Evolutionary conservation across 116 monocot species (phyloP).

Genomic region (Trichopus zeylanicus): DNA sequence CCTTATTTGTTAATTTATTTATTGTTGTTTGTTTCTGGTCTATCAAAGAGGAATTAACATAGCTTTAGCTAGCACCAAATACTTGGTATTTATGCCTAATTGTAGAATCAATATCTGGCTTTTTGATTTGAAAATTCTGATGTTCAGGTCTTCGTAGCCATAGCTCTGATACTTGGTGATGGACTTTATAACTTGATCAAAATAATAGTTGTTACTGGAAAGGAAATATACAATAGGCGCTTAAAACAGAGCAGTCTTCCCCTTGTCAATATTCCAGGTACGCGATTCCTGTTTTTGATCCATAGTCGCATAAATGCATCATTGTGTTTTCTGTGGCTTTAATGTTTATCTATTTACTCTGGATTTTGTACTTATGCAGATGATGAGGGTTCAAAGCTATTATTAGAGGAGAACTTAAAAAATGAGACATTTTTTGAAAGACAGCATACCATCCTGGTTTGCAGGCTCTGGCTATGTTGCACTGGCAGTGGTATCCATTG

Average conservation of each 20-base stretch:
- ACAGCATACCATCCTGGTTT: slow-evolving; percentile 65
- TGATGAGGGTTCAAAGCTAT: slow-evolving; percentile 25
- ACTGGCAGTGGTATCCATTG: slow-evolving; percentile 67
- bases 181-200: slow-evolving; percentile 84
- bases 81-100: neutral
- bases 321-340: neutral
- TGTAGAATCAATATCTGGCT: neutral
- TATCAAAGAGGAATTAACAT: no score
- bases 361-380: slow-evolving; percentile 9
- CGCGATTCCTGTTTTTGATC: neutral
- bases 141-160: slow-evolving; percentile 63
- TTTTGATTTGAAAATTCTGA: neutral
- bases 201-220: slow-evolving; percentile 42
- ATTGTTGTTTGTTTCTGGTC: no score
- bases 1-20: no score
- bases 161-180: slow-evolving; percentile 84
- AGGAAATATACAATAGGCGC: slow-evolving; percentile 40
- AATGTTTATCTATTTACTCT: neutral
- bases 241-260: slow-evolving; percentile 34
- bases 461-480: slow-evolving; percentile 60
- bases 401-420: slow-evolving; percentile 37
- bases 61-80: neutral
- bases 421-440: slow-evolving; percentile 62
- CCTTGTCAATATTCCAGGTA: slow-evolving; percentile 33
- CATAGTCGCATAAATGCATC: neutral